Evolutionary conservation across 2,329 filamentous ascomycete genomes (phyloP), one percentile per base, ranked within the genome.

Genomic region (Alternaria alternata): DNA sequence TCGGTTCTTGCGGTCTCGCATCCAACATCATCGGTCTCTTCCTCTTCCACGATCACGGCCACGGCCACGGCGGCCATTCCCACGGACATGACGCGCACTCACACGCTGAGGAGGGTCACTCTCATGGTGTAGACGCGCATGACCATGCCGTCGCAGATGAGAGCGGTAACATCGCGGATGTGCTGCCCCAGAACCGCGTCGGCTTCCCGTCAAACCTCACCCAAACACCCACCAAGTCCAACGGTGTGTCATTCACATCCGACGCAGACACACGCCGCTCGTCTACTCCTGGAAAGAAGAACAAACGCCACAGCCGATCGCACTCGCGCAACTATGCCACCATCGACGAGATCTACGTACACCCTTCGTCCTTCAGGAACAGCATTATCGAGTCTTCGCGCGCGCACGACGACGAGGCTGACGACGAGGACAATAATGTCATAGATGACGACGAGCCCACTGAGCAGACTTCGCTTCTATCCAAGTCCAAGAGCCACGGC

Each of bases 1-100:
- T 99, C 52, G 95, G 95, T 41, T 93, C 86, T 63, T 85, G 92
- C 59, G 95, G 95, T 52, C 86, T 99, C 14, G 84, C 89, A 7
- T 97, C 94, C 32, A 99, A 99, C 74, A 86, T 98, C 20, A 82
- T 94, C 49, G 95, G 95, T 2, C 89, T 99, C 64, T 86, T 94
- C 57, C 88, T 99, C 32, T 92, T 99, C 72, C 95, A 96, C 68
- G 94, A 96, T 57, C 94, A 98, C 76, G 92, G 92, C 3, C 94
- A 98, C 77, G 88, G 88, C 14, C 92, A 95, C 75, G 90, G 89
- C 49, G 66, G 68, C 7, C 85, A 88, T 66, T 84, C 82, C 2
- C 84, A 87, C 72, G 77, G 77, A 18, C 71, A 75, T 54, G 78
- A 86, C 65, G 75, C 77, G 39, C 66, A 82, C 51, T 75, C 63